Base-by-base conservation (phyloP, 768 basidiomycete genomes). In the Paxillus rubicundulus region DNA sequence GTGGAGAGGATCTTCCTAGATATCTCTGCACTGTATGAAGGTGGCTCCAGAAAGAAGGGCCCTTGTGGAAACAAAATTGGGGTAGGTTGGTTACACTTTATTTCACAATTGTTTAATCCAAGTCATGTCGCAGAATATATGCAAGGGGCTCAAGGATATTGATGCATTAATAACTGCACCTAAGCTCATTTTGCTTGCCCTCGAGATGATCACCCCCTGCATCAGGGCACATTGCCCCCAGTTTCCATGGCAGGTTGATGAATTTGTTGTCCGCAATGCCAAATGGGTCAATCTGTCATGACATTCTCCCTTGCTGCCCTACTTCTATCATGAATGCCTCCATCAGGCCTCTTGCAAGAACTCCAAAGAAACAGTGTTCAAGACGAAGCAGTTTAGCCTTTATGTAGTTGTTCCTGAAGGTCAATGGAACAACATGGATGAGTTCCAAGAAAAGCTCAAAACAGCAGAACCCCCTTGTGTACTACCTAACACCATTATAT, bases 191-290 rank as follows among this genome's bases (percentile, higher is more conserved):
- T 6, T 3, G 10, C 10, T 36, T 36, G 36, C 36, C 6, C 36
- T 36, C 36, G 10, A 5, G 13, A 49, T 13, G 13, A 16, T 47
- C 16, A 13, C 47, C n/a, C 54, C 40, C 5, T 10, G 16, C n/a
- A 41, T 55, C 17, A 37, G n/a, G 4, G 32, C 30, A 5, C 46
- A 42, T 36, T 21, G 27, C 7, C 34, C 45, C 6, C 3, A 28
- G 7, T 55, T 55, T 39, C 12, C 8, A 24, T 55, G 54, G 54
- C 10, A 30, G 46, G n/a, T n/a, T n/a, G n/a, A n/a, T n/a, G n/a
- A n/a, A n/a, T n/a, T n/a, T n/a, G n/a, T n/a, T n/a, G n/a, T 55
- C 12, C 34, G 28, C 7, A 34, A 55, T 30, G 30, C 32, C 12
- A 20, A 36, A 39, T 55, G 54, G 50, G 54, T 52, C 18, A 28